Conservation (phyloP, 345 rosid genomes). For the Raphanus sativus region DNA sequence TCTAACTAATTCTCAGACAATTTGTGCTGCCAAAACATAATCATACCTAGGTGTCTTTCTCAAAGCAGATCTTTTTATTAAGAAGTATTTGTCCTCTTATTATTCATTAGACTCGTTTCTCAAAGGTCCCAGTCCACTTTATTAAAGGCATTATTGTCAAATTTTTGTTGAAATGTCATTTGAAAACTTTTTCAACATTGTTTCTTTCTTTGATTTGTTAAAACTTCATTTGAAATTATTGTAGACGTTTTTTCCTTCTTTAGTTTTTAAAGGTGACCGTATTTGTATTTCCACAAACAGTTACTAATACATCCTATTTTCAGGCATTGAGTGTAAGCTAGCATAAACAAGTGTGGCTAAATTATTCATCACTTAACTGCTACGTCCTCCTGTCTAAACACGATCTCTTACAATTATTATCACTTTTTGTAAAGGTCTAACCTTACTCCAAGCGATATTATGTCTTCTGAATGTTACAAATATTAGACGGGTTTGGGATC, state of each 20-base stretch:
- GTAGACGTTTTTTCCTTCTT: neutral
- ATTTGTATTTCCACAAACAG: neutral
- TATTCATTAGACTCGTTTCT: slow-evolving; percentile 3
- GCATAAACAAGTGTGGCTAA: neutral
- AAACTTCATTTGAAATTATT: neutral
- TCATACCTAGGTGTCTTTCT: slow-evolving; percentile 21
- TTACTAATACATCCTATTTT: neutral
- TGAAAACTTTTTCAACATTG: slow-evolving; percentile 6
- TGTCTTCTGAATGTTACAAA: too few relatives aligned
- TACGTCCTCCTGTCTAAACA: too few relatives aligned
- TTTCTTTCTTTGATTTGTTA: slow-evolving; percentile 1
- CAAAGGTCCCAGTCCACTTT: neutral
- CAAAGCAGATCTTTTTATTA: neutral
- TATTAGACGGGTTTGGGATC: too few relatives aligned
- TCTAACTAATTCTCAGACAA: neutral
- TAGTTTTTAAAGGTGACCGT: neutral
- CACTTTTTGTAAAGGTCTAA: too few relatives aligned
- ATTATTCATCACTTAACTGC: neutral
- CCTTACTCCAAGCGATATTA: too few relatives aligned
- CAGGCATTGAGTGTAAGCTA: neutral
- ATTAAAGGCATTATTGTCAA: neutral
- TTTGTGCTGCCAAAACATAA: slow-evolving; percentile 30
- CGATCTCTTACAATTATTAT: too few relatives aligned
- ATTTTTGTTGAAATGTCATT: slow-evolving; percentile 7
- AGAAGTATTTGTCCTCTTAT: neutral